Evolutionary conservation across 2,329 filamentous ascomycete species (phyloP).

Genomic region (Fusarium robinianum): DNA sequence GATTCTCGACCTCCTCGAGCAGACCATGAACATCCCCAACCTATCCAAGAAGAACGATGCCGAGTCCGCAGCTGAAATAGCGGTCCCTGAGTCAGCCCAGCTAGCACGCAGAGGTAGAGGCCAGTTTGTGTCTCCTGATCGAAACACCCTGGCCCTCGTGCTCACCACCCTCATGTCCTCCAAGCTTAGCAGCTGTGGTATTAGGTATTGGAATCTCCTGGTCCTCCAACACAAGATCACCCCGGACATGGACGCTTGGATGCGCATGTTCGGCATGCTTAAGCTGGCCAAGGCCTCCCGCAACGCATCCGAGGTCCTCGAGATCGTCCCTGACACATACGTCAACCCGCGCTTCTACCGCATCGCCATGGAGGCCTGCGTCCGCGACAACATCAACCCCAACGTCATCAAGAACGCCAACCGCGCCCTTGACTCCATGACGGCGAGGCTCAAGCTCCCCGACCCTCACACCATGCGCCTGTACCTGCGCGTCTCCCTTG

Average conservation of each 20-base stretch:
- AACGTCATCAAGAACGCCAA: constrained; percentile 68
- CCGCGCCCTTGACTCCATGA: constrained; percentile 68
- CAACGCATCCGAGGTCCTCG: constrained; percentile 63
- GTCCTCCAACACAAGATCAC: constrained; percentile 63
- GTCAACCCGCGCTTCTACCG: constrained; percentile 63
- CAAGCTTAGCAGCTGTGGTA: constrained; percentile 63
- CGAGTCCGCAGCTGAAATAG: constrained; percentile 9
- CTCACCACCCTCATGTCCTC: constrained; percentile 66
- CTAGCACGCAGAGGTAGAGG: constrained; percentile 20
- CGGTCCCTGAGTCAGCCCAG: constrained; percentile 5
- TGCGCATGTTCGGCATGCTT: constrained; percentile 69
- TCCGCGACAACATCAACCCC: constrained; percentile 76
- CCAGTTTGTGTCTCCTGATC: constrained; percentile 51
- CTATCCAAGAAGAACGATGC: constrained; percentile 41
- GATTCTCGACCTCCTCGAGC: constrained; percentile 74
- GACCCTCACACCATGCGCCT: constrained; percentile 57
- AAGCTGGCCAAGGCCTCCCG: constrained; percentile 68
- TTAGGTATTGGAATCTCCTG: constrained; percentile 78
- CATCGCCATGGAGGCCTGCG: constrained; percentile 74
- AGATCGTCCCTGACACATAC: constrained; percentile 53
- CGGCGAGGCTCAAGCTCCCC: constrained; percentile 43
- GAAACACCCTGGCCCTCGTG: constrained; percentile 69
- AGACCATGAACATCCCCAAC: constrained; percentile 77
- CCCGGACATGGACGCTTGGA: constrained; percentile 75
- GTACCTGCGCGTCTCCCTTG: constrained; percentile 62